Percentiles rank a stretch among this genome's conserved stretches.
Conservation (phyloP, 176 grass and related monocot species). For the Cenchrus fungigraminus region DNA sequence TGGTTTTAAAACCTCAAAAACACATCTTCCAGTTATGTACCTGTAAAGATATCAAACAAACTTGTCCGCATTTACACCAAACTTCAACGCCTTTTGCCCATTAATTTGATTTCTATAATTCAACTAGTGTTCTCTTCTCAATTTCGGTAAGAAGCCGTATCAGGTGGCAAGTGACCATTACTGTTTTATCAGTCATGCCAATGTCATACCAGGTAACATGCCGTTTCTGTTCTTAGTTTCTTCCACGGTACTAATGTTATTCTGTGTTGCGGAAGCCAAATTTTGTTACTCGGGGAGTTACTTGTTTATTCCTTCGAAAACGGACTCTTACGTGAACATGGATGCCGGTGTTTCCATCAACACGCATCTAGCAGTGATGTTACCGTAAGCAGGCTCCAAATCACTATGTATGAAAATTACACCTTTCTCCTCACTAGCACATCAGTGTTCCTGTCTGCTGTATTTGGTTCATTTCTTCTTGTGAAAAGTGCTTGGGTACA, state of each 20-base stretch:
- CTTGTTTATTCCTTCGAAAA: constrained; percentile 46
- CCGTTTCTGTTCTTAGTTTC: constrained; percentile 24
- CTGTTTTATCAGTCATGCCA: constrained; percentile 24
- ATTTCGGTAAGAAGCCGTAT: constrained; percentile 39
- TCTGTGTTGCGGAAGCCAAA: constrained; percentile 48
- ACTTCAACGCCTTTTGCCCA: neutral
- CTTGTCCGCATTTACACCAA: neutral
- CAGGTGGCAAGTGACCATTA: constrained; percentile 45
- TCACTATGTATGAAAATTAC: constrained; percentile 55
- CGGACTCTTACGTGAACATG: constrained; percentile 63
- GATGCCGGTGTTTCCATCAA: constrained; percentile 59
- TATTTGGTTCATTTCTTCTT: constrained; percentile 11
- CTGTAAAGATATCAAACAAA: constrained; percentile 1
- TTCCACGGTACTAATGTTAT: constrained; percentile 51
- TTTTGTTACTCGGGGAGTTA: constrained; percentile 46
- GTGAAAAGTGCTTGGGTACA: neutral
- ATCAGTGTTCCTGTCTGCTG: constrained; percentile 35
- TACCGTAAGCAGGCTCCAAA: constrained; percentile 50
- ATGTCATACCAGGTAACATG: constrained; percentile 47
- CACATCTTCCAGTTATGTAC: neutral
- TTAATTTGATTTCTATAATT: constrained; percentile 40
- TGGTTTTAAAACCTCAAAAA: neutral
- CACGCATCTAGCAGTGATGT: constrained; percentile 56
- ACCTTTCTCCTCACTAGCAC: constrained; percentile 33
- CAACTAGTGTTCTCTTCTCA: constrained; percentile 27